phyloP scores from a whole-genome alignment of 495 filamentous ascomycete species.

The Amphirosellinia nigrospora region DNA sequence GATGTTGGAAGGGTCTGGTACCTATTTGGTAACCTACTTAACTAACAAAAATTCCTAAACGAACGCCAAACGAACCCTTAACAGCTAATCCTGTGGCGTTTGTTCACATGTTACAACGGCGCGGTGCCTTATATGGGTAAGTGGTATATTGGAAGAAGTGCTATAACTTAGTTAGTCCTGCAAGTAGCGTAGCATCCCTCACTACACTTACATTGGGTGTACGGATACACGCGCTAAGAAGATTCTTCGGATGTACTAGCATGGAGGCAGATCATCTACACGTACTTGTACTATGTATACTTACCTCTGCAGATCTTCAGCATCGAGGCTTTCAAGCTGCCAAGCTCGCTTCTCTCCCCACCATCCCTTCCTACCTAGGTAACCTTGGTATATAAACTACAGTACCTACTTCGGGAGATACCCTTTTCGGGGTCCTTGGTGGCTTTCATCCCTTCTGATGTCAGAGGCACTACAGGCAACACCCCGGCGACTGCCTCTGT shows the following conservation, averaged over 20 bases:
- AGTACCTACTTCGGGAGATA: conserved; percentile 13
- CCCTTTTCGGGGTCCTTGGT: conserved; percentile 10
- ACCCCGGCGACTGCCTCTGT: not conserved
- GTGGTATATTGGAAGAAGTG: not conserved
- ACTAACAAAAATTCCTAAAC: not conserved
- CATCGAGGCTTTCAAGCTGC: conserved; percentile 17
- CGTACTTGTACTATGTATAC: not conserved
- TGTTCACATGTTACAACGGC: conserved; percentile 5
- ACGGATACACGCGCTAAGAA: not conserved
- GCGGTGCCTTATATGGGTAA: not conserved
- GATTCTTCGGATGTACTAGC: not conserved
- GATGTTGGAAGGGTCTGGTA: not conserved
- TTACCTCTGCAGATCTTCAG: conserved; percentile 19
- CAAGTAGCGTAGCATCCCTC: not conserved
- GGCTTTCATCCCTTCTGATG: not conserved
- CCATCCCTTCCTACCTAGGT: not conserved
- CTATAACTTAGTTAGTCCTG: too few relatives aligned
- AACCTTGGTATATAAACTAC: not conserved
- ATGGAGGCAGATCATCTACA: conserved; percentile 1
- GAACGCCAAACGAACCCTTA: conserved; percentile 3
- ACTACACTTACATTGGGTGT: not conserved
- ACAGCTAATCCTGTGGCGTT: not conserved
- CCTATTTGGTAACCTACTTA: too few relatives aligned
- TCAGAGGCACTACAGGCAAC: not conserved
- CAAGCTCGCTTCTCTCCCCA: conserved; percentile 17